A percentile compares a stretch with the other conserved stretches of the same genome.
Conservation (phyloP, 2,329 filamentous ascomycete genomes). For the Penicillium sp. region DNA sequence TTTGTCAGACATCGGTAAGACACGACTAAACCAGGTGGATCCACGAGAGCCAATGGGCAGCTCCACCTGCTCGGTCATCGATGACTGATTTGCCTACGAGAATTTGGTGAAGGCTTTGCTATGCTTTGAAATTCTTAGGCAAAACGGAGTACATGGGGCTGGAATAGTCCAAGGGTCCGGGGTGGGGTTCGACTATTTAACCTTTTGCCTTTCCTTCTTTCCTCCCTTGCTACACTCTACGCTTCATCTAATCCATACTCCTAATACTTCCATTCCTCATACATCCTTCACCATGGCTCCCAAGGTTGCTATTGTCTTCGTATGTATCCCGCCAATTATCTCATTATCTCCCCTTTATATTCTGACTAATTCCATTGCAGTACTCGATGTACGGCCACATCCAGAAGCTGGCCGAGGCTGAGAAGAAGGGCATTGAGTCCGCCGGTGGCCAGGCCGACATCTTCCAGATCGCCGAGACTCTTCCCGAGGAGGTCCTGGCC, state of each 20-base stretch:
- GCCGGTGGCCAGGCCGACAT: constrained; percentile 77
- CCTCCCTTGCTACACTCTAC: constrained; percentile 1
- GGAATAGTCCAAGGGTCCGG: neutral
- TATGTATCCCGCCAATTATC: constrained; percentile 52
- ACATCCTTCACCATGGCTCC: constrained; percentile 64
- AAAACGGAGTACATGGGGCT: neutral
- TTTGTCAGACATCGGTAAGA: constrained; percentile 38
- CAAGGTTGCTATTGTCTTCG: constrained; percentile 86
- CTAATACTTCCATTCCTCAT: constrained; percentile 2
- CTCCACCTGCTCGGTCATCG: constrained; percentile 20
- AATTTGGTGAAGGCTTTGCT: constrained; percentile 9
- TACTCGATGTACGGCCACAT: constrained; percentile 96
- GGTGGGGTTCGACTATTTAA: constrained; percentile 11
- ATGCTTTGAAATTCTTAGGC: constrained; percentile 6
- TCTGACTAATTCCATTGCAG: constrained; percentile 44
- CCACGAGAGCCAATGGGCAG: constrained; percentile 12
- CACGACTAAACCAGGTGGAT: constrained; percentile 14
- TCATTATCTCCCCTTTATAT: constrained; percentile 4
- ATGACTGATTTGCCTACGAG: constrained; percentile 23
- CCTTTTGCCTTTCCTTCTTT: constrained; percentile 2
- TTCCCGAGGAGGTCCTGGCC: constrained; percentile 69
- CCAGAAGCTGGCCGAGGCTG: constrained; percentile 73
- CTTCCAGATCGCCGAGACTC: constrained; percentile 84
- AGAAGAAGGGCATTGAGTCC: constrained; percentile 82
- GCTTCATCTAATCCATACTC: constrained; percentile 1